phyloP scores from a whole-genome alignment of 257 asterid species.

The Apocynum venetum region DNA sequence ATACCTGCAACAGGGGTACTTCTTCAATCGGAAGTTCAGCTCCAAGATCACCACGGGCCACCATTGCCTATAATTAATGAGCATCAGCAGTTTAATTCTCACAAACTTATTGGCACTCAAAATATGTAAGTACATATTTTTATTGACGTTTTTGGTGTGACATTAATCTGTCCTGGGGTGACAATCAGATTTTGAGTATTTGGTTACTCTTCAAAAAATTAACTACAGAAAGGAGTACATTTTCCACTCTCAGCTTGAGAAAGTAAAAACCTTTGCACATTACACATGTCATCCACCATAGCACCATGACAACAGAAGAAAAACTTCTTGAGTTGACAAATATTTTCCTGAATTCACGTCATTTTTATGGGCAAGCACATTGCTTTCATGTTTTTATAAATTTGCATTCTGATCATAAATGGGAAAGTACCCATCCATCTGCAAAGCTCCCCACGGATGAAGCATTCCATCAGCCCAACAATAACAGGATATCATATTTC shows the following conservation, averaged over 20 bases:
- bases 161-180: background rate
- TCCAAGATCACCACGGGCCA: slow-evolving; percentile 99
- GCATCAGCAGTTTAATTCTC: background rate
- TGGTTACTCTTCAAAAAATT: background rate
- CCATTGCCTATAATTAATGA: slow-evolving; percentile 81
- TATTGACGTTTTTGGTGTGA: background rate
- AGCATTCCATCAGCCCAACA: background rate
- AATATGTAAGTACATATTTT: background rate
- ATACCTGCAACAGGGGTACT: slow-evolving; percentile 95
- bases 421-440: background rate
- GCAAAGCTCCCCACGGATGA: background rate
- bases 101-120: background rate
- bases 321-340: background rate
- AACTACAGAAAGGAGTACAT: slow-evolving; percentile 4
- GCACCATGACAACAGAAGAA: background rate
- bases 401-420: background rate
- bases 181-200: background rate
- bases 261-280: background rate
- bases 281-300: background rate
- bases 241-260: background rate
- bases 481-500: background rate
- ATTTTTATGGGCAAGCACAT: background rate
- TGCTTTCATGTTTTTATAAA: background rate
- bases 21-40: slow-evolving; percentile 99
- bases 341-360: background rate